A percentile compares a stretch with the other conserved stretches of the same genome.
Evolutionary conservation across 2,329 filamentous ascomycete species (phyloP).

Genomic region (Colletotrichum abscissum): DNA sequence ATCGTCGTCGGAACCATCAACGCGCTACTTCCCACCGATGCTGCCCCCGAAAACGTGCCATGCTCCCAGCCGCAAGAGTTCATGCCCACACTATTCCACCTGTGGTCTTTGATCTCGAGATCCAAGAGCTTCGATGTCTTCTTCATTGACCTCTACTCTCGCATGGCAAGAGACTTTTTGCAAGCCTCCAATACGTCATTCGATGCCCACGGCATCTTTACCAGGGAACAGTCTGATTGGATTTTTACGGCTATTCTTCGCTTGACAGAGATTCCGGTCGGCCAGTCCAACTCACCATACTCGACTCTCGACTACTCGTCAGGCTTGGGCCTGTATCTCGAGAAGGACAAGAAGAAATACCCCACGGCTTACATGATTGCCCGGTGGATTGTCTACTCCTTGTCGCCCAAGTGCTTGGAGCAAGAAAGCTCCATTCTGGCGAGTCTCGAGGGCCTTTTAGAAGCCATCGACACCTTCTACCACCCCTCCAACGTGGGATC

Average conservation of each 20-base stretch:
- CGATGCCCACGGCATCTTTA: slow-evolving; percentile 89
- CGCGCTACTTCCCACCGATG: slow-evolving; percentile 85
- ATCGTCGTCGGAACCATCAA: slow-evolving; percentile 92
- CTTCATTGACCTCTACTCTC: slow-evolving; percentile 90
- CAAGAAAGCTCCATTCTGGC: slow-evolving; percentile 83
- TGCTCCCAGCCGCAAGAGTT: slow-evolving; percentile 90
- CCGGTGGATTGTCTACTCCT: slow-evolving; percentile 90
- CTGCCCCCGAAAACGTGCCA: slow-evolving; percentile 75
- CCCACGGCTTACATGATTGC: slow-evolving; percentile 93
- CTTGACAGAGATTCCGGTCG: slow-evolving; percentile 93
- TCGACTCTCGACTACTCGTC: slow-evolving; percentile 85
- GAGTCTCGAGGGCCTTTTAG: slow-evolving; percentile 89
- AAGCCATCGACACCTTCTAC: slow-evolving; percentile 98
- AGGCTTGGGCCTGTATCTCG: slow-evolving; percentile 86
- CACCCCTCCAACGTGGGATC: slow-evolving; percentile 94
- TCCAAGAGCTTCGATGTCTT: slow-evolving; percentile 89
- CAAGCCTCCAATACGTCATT: slow-evolving; percentile 81
- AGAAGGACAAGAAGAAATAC: slow-evolving; percentile 93
- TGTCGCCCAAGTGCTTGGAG: slow-evolving; percentile 86
- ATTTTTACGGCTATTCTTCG: slow-evolving; percentile 93
- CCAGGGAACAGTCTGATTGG: slow-evolving; percentile 88
- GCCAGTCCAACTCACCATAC: slow-evolving; percentile 94
- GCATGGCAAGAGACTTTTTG: slow-evolving; percentile 86
- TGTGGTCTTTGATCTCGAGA: slow-evolving; percentile 93
- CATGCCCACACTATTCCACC: slow-evolving; percentile 92